These are phyloP conservation scores for Myxozyma udenii DNA, from an alignment of 805 yeast genomes.

Conservation along the genomic window DNA sequence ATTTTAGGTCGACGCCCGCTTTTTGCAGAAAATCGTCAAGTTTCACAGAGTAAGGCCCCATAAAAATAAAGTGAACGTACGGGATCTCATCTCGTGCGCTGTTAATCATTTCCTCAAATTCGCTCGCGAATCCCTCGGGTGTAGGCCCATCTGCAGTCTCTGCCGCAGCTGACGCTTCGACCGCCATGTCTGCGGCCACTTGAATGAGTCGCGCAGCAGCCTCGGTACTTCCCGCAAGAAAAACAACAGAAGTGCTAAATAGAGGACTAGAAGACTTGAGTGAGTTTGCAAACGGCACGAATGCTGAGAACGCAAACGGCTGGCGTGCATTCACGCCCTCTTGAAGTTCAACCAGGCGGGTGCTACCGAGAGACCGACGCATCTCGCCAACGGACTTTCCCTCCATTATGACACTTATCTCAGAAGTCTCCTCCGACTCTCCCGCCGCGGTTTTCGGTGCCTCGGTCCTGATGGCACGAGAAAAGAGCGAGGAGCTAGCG, in stretches of 20 bases:
- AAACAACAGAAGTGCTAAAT: conserved; percentile 8
- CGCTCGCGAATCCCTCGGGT: not conserved
- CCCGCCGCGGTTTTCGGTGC: too few species aligned
- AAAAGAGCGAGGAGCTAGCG: too few species aligned
- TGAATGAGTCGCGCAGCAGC: conserved; percentile 19
- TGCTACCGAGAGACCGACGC: not conserved
- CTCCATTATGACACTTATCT: too few species aligned
- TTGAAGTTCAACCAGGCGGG: not conserved
- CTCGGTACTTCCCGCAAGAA: conserved; percentile 13
- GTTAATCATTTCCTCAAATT: not conserved
- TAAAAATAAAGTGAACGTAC: conserved; percentile 15
- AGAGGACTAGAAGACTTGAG: conserved; percentile 4
- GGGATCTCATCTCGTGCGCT: not conserved
- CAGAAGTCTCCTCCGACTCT: too few species aligned
- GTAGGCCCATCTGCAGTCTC: not conserved
- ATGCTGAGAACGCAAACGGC: conserved; percentile 24
- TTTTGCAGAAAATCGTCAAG: conserved; percentile 13
- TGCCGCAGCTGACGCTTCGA: not conserved
- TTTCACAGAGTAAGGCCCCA: conserved; percentile 24
- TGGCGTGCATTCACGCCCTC: conserved; percentile 11
- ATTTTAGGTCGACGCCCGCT: conserved; percentile 8
- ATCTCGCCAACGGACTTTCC: not conserved
- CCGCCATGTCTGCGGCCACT: conserved; percentile 23
- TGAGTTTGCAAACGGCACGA: conserved; percentile 8
- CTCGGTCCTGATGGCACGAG: too few species aligned